Conservation (phyloP, 1,284 basidiomycete species). For the Boletus mariae region DNA sequence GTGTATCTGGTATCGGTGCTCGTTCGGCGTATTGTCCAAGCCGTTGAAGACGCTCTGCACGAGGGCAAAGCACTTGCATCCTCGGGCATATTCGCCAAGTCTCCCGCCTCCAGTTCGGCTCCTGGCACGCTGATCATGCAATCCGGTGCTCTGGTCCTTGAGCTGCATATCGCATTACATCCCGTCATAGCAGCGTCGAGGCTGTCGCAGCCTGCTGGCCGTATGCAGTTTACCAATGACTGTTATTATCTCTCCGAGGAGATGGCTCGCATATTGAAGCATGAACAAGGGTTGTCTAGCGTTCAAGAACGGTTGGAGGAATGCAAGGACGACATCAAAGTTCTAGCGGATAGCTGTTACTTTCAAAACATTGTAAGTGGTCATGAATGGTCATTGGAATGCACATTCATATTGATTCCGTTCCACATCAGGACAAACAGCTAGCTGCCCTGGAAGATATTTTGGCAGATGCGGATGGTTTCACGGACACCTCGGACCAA, state of each 20-base stretch:
- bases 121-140: conserved; percentile 58
- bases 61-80: conserved; percentile 57
- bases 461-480: conserved; percentile 66
- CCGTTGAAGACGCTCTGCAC: conserved; percentile 54
- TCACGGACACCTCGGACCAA: conserved; percentile 71
- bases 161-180: conserved; percentile 80
- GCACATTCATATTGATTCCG: conserved; percentile 4
- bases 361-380: conserved; percentile 61
- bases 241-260: conserved; percentile 66
- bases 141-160: conserved; percentile 66
- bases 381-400: conserved; percentile 1
- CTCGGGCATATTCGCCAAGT: conserved; percentile 49
- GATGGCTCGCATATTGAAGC: conserved; percentile 38
- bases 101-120: conserved; percentile 23
- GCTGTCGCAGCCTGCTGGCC: conserved; percentile 54
- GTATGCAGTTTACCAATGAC: conserved; percentile 87
- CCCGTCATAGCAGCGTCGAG: conserved; percentile 63
- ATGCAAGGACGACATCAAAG: conserved; percentile 44
- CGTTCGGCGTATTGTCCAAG: conserved; percentile 52
- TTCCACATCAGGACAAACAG: conserved; percentile 22
- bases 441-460: conserved; percentile 14
- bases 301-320: conserved; percentile 50
- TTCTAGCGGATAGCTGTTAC: conserved; percentile 64
- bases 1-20: conserved; percentile 55
- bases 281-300: conserved; percentile 22